Percentiles rank a stretch among this genome's conserved stretches.
Conservation (phyloP, 1,284 basidiomycete species). For the Pseudomicrostroma phylloplanum region DNA sequence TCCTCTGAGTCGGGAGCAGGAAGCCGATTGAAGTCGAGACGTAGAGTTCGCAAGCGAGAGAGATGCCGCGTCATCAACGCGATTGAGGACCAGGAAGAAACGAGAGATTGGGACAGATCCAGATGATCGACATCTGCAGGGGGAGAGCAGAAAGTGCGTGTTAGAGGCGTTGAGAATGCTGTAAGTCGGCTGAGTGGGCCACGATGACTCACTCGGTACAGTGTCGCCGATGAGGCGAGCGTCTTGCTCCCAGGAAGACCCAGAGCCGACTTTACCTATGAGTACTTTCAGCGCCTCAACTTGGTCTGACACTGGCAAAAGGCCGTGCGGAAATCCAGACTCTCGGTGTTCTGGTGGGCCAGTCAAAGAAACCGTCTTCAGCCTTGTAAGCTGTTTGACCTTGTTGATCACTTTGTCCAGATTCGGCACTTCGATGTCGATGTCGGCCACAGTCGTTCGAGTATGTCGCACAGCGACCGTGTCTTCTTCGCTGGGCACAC, state of each 20-base stretch:
- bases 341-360: neutral
- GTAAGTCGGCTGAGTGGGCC: too few relatives aligned
- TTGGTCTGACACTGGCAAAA: too few relatives aligned
- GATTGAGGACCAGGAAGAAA: conserved; percentile 67
- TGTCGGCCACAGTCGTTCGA: conserved; percentile 50
- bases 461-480: conserved; percentile 41
- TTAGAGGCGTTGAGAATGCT: too few relatives aligned
- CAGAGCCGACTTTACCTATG: too few relatives aligned
- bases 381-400: conserved; percentile 61
- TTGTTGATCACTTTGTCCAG: conserved; percentile 70
- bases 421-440: conserved; percentile 78
- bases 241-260: too few relatives aligned
- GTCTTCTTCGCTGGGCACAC: too few relatives aligned
- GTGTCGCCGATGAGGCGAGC: conserved; percentile 53
- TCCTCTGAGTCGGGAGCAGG: neutral
- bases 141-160: neutral
- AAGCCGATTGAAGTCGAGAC: conserved; percentile 10
- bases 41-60: neutral
- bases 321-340: too few relatives aligned
- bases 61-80: conserved; percentile 58
- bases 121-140: conserved; percentile 66
- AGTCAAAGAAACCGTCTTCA: conserved; percentile 68
- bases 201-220: conserved; percentile 63
- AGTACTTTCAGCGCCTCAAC: too few relatives aligned
- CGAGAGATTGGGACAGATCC: conserved; percentile 72